Evolutionary conservation across 2,329 filamentous ascomycete species (phyloP).

Genomic region (Aspergillus novoparasiticus): DNA sequence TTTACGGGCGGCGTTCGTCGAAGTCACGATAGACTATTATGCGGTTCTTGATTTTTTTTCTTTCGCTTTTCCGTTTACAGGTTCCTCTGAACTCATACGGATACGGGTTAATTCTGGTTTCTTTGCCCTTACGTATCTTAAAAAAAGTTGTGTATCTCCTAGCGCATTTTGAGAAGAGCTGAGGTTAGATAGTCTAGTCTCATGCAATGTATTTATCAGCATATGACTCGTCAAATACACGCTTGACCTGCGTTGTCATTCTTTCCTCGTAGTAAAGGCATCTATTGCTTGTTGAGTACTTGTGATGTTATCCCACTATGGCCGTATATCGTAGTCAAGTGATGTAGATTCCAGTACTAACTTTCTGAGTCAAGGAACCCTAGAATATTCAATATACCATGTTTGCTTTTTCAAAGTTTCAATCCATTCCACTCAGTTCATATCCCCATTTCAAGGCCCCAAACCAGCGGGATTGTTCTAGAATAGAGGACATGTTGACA

Average conservation of each 20-base stretch:
- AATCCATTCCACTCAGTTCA: too few relatives aligned
- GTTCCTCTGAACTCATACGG: conserved; percentile 6
- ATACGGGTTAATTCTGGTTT: conserved; percentile 21
- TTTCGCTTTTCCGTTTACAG: neutral
- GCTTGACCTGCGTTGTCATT: neutral
- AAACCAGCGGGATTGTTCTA: too few relatives aligned
- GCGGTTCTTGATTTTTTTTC: conserved; percentile 25
- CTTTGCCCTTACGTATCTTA: conserved; percentile 8
- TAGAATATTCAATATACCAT: too few relatives aligned
- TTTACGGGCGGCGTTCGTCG: conserved; percentile 41
- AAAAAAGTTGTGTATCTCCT: conserved; percentile 20
- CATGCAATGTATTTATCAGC: conserved; percentile 12
- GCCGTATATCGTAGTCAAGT: too few relatives aligned
- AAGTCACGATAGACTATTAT: conserved; percentile 41
- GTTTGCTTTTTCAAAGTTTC: too few relatives aligned
- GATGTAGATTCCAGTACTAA: too few relatives aligned
- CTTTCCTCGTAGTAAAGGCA: neutral
- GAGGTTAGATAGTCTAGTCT: conserved; percentile 18
- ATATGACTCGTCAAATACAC: neutral
- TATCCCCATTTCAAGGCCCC: too few relatives aligned
- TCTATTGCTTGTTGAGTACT: neutral
- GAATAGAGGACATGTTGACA: too few relatives aligned
- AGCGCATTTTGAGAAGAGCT: conserved; percentile 10
- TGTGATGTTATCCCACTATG: too few relatives aligned
- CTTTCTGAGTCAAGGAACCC: too few relatives aligned